phyloP scores from a whole-genome alignment of 129 eudicot genomes.

The Helianthus annuus region DNA sequence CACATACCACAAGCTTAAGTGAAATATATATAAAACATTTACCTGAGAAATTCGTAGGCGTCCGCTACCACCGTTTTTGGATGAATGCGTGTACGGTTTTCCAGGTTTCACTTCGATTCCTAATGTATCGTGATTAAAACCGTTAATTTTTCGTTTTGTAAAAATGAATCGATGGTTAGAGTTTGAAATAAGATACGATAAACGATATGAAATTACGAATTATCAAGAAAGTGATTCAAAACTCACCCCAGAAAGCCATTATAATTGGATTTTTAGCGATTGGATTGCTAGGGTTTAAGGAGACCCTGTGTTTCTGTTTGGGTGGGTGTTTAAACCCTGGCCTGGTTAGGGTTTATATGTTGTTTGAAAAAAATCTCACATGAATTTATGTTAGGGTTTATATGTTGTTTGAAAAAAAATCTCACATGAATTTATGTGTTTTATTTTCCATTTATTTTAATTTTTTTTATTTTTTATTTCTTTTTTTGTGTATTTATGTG shows the following conservation, averaged over 20 bases:
- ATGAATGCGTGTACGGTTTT: constrained; percentile 58
- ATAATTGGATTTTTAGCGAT: constrained; percentile 1
- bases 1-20: background rate
- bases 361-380: background rate
- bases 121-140: constrained; percentile 6
- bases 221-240: background rate
- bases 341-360: constrained; percentile 31
- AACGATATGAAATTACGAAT: background rate
- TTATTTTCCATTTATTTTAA: too few species aligned
- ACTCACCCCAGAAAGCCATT: constrained; percentile 41
- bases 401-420: background rate
- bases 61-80: constrained; percentile 39
- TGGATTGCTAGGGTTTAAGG: constrained; percentile 26
- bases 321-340: constrained; percentile 12
- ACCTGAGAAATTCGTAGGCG: constrained; percentile 90
- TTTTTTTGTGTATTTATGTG: too few species aligned
- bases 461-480: too few species aligned
- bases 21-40: constrained; percentile 7
- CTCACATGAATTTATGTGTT: too few species aligned
- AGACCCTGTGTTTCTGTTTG: background rate
- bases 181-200: constrained; percentile 4
- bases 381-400: constrained; percentile 28
- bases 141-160: background rate
- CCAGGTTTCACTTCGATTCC: constrained; percentile 86
- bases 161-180: background rate